These are phyloP conservation scores for Agaricus blazei DNA, from an alignment of 768 basidiomycete species.

Conservation along the genomic window DNA sequence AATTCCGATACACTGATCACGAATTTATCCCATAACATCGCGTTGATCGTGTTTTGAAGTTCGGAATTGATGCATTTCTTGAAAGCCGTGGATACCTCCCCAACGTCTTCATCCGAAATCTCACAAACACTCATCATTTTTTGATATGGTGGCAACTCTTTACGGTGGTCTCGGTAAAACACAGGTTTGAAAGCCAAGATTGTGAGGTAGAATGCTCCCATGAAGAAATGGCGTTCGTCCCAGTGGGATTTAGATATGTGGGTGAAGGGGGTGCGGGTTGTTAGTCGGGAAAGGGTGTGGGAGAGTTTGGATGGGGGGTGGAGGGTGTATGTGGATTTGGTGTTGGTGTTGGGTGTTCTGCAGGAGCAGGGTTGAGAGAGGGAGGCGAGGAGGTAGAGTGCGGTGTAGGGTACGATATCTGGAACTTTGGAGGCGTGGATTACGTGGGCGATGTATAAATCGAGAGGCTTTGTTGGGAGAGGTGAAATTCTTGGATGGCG, in stretches of 20 bases:
- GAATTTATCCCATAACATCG: not conserved
- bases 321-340: no score
- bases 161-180: not conserved
- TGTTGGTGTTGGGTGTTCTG: not conserved
- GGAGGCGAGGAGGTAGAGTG: not conserved
- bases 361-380: not conserved
- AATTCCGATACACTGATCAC: not conserved
- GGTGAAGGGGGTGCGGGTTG: not conserved
- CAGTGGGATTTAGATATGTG: not conserved
- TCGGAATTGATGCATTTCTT: not conserved
- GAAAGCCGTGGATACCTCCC: not conserved
- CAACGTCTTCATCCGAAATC: not conserved
- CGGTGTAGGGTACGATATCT: not conserved
- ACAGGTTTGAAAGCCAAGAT: not conserved
- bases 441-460: not conserved
- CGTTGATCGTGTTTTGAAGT: no score
- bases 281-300: not conserved
- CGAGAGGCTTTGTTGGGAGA: not conserved
- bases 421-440: not conserved
- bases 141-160: not conserved
- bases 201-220: not conserved
- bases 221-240: not conserved
- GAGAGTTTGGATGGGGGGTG: not conserved
- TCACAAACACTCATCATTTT: not conserved
- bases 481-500: not conserved